Base-by-base conservation (phyloP, 1,139 yeast species). In the Protomyces macrosporus region DNA sequence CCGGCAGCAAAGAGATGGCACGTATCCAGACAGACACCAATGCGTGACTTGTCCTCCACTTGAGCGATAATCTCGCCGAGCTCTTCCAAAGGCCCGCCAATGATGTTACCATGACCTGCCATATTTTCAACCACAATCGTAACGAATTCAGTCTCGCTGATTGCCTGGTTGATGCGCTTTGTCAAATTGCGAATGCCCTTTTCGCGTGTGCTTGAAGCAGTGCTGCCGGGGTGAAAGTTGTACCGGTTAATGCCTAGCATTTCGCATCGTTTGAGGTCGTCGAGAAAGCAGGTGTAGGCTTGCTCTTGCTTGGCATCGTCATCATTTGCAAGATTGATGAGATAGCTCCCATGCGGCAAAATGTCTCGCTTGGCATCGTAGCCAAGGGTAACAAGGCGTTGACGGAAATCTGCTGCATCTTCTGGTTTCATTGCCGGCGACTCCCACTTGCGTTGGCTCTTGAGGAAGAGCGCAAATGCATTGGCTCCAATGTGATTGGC, bases 41-140 rank as follows among this genome's bases (percentile, higher is more conserved):
- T 85, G 65, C 98, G 79, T 1, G 78, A 74, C 73, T 91, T 91
- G 71, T 90, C 82, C 2, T 89, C 87, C 6, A 93, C 83, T 78
- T 85, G 73, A 55, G 82, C 87, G 57, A 93, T 90, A 23, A 95
- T 91, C 39, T 82, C 83, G 42, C 81, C 78, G 55, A 93, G 78
- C 71, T 93, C 98, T 69, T 87, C 84, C 50, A 93, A 76, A 55
- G 83, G 79, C 3, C 95, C 87, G 0, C 98, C 98, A 57, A 93
- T 87, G 66, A 91, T 80, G 67, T 88, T 87, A 6, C 97, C 97
- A 70, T 90, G 96, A 10, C 98, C 98, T 0, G 98, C 97, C 98
- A 95, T 93, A 72, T 93, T 93, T 73, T 93, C 99, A 65, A 95
- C 81, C 10, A 93, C 96, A 59, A 93, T 86, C 72, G 86, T 90